phyloP scores from a whole-genome alignment of 2,329 filamentous ascomycete genomes.

The Arthrinium puccinioides region DNA sequence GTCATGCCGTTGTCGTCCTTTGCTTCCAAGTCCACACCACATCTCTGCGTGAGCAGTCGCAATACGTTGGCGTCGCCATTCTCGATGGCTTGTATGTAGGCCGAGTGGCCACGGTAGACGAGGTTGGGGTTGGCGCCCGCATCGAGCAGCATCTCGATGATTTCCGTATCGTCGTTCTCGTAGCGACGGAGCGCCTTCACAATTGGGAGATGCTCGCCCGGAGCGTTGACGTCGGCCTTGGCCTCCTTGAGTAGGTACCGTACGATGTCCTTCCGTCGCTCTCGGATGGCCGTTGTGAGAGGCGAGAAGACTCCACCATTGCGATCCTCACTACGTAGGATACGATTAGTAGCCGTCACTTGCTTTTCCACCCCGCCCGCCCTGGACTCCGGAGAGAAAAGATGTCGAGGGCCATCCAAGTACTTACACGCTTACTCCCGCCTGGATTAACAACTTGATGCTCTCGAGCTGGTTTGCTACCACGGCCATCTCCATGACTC shows the following conservation, averaged over 20 bases:
- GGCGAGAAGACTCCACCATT: constrained; percentile 67
- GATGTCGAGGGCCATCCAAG: too few relatives aligned
- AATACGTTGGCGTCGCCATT: constrained; percentile 52
- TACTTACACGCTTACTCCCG: constrained; percentile 59
- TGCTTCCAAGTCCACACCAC: constrained; percentile 42
- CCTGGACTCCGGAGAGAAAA: too few relatives aligned
- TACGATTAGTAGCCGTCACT: too few relatives aligned
- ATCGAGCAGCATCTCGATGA: constrained; percentile 55
- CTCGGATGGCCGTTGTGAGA: constrained; percentile 59
- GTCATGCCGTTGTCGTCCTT: constrained; percentile 46
- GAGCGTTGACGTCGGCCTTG: constrained; percentile 57
- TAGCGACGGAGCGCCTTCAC: constrained; percentile 61
- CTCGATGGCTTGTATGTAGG: constrained; percentile 57
- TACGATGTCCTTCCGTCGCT: constrained; percentile 54
- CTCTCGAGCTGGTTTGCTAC: constrained; percentile 59
- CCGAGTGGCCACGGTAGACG: constrained; percentile 60
- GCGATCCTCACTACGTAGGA: too few relatives aligned
- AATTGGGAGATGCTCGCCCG: constrained; percentile 63
- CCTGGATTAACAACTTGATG: constrained; percentile 56
- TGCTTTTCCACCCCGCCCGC: too few relatives aligned
- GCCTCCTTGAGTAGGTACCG: constrained; percentile 46
- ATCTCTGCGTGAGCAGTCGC: constrained; percentile 39
- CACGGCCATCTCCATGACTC: constrained; percentile 61
- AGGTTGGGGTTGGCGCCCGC: constrained; percentile 62
- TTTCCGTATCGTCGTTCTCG: constrained; percentile 46